Percentiles rank a stretch among this genome's conserved stretches.
Evolutionary conservation across 176 grass and related monocot genomes (phyloP).

Genomic region (Aechmea fasciata): DNA sequence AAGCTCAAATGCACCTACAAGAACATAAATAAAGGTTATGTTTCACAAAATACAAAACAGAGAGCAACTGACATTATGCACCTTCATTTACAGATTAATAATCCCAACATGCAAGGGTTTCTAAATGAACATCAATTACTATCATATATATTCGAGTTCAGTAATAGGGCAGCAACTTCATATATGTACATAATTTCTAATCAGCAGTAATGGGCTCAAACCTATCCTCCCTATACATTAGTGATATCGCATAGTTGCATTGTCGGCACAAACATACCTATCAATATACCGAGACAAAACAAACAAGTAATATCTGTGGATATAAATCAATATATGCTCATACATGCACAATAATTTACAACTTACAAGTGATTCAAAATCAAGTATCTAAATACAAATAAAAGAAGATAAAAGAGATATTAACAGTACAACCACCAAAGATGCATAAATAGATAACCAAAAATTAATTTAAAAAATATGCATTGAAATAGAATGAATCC

Average conservation of each 20-base stretch:
- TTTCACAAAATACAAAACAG: background rate
- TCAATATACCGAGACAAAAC: background rate
- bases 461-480: background rate
- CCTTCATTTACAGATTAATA: background rate
- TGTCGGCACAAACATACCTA: background rate
- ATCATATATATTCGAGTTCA: background rate
- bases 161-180: no score
- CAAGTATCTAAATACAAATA: background rate
- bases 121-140: background rate
- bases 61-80: background rate
- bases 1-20: constrained; percentile 67
- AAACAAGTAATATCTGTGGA: no score
- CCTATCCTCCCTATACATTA: background rate
- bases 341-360: background rate
- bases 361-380: background rate
- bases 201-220: background rate
- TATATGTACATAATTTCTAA: background rate
- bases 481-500: no score
- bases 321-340: background rate
- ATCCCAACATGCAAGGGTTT: background rate
- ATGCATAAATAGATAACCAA: no score
- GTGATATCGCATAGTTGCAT: background rate
- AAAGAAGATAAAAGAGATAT: background rate
- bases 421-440: background rate
- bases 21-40: constrained; percentile 2